Percentiles rank a stretch among this genome's conserved stretches.
phyloP scores from a whole-genome alignment of 805 yeast genomes.

The Tetrapisispora nanseiensis region DNA sequence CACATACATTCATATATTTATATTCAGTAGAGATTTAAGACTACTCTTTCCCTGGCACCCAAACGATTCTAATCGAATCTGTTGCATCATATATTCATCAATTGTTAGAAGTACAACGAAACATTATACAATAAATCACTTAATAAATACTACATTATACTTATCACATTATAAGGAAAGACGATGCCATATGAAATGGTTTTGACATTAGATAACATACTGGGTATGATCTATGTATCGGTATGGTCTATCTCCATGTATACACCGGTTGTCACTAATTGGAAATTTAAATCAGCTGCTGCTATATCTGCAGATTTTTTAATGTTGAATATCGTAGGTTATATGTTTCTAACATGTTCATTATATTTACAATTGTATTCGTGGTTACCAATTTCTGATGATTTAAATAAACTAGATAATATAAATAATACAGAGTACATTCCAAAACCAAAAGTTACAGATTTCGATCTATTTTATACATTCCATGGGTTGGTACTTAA shows the following conservation, averaged over 20 bases:
- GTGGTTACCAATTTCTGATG: slow-evolving; percentile 13
- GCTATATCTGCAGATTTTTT: slow-evolving; percentile 43
- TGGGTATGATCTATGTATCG: slow-evolving; percentile 32
- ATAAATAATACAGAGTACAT: slow-evolving; percentile 4
- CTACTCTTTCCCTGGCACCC: too few relatives aligned
- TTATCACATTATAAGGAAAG: too few relatives aligned
- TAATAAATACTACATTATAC: too few relatives aligned
- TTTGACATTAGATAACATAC: slow-evolving; percentile 11
- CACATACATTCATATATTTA: too few relatives aligned
- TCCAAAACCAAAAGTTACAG: slow-evolving; percentile 33
- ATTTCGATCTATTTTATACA: slow-evolving; percentile 39
- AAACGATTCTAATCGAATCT: too few relatives aligned
- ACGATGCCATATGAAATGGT: not conserved
- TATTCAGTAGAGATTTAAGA: too few relatives aligned
- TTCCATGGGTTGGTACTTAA: slow-evolving; percentile 39
- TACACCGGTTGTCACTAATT: slow-evolving; percentile 38
- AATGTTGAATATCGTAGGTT: slow-evolving; percentile 39
- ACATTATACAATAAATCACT: too few relatives aligned
- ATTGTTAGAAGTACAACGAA: too few relatives aligned
- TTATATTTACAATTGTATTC: slow-evolving; percentile 35
- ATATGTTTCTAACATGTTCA: slow-evolving; percentile 35
- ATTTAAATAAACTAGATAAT: not conserved
- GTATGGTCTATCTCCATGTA: slow-evolving; percentile 43
- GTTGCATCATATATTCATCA: too few relatives aligned
- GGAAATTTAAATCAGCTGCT: slow-evolving; percentile 33